These are phyloP conservation scores for Fusarium dimerum DNA, from an alignment of 2,329 filamentous ascomycete genomes.

Conservation along the genomic window DNA sequence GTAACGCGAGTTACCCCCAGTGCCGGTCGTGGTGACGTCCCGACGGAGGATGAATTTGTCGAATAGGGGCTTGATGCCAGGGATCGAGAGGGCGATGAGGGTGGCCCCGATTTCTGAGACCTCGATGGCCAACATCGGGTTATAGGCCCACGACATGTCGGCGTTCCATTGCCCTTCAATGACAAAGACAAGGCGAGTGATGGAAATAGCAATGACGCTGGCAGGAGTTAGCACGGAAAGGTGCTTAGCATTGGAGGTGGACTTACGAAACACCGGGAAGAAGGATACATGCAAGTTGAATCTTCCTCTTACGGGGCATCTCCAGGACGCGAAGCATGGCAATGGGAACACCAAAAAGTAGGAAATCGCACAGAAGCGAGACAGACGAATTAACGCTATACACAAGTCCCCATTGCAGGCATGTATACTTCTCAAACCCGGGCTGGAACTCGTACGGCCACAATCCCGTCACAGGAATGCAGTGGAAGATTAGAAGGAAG, in stretches of 20 bases:
- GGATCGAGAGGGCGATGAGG: slow-evolving; percentile 51
- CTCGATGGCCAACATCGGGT: slow-evolving; percentile 51
- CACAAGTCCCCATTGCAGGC: slow-evolving; percentile 51
- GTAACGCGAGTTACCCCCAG: slow-evolving; percentile 24
- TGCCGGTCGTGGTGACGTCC: slow-evolving; percentile 19
- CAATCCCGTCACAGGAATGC: slow-evolving; percentile 48
- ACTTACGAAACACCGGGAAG: slow-evolving; percentile 51
- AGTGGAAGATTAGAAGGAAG: slow-evolving; percentile 53
- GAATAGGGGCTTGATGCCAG: slow-evolving; percentile 50
- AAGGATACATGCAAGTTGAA: slow-evolving; percentile 49
- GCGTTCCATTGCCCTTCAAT: slow-evolving; percentile 47
- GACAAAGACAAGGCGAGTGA: slow-evolving; percentile 48
- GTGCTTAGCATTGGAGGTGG: background rate
- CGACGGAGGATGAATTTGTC: slow-evolving; percentile 35
- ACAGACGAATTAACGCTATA: slow-evolving; percentile 53
- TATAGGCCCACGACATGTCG: slow-evolving; percentile 53
- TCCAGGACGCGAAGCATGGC: slow-evolving; percentile 49
- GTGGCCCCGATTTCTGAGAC: slow-evolving; percentile 52
- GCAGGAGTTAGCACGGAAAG: slow-evolving; percentile 3
- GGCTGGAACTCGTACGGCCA: slow-evolving; percentile 54
- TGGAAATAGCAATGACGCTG: slow-evolving; percentile 51
- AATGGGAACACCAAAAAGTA: slow-evolving; percentile 52
- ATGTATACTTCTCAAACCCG: slow-evolving; percentile 41
- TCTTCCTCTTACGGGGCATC: slow-evolving; percentile 44
- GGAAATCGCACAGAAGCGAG: slow-evolving; percentile 50